Evolutionary conservation across 495 filamentous ascomycete genomes (phyloP).

Genomic region (Bacidia gigantensis): DNA sequence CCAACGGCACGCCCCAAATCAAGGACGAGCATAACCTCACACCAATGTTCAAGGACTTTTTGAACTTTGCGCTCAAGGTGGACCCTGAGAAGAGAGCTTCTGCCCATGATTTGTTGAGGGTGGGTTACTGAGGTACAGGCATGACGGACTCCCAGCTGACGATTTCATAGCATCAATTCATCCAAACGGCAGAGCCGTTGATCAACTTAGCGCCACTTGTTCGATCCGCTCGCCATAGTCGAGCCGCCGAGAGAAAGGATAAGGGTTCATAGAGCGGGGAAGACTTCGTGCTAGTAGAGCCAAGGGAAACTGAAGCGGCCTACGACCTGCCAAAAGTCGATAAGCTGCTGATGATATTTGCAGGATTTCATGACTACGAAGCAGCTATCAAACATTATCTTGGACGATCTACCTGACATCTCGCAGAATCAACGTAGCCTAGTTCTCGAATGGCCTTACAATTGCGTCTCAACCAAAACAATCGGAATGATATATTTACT

Average conservation of each 20-base stretch:
- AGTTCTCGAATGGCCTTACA: no score
- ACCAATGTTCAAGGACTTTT: constrained; percentile 72
- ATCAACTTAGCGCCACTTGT: constrained; percentile 72
- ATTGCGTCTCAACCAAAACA: no score
- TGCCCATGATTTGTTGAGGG: constrained; percentile 80
- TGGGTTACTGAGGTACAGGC: constrained; percentile 29
- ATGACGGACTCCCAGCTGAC: constrained; percentile 20
- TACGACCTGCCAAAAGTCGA: no score
- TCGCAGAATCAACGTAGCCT: no score
- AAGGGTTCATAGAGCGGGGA: constrained; percentile 41
- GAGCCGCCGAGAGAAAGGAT: constrained; percentile 70
- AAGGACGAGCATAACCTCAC: constrained; percentile 82
- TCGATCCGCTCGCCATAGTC: constrained; percentile 64
- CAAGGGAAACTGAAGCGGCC: no score
- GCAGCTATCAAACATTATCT: no score
- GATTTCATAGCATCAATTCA: constrained; percentile 68
- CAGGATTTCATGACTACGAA: no score
- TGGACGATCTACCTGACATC: no score
- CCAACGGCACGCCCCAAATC: constrained; percentile 88
- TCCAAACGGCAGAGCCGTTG: constrained; percentile 59
- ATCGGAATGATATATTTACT: no score
- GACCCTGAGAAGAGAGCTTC: constrained; percentile 93
- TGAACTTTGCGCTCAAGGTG: constrained; percentile 82
- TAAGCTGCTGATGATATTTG: no score
- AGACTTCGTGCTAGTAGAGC: no score